Base-by-base conservation (phyloP, 164 flowering plant genomes). In the Aristolochia fimbriata region DNA sequence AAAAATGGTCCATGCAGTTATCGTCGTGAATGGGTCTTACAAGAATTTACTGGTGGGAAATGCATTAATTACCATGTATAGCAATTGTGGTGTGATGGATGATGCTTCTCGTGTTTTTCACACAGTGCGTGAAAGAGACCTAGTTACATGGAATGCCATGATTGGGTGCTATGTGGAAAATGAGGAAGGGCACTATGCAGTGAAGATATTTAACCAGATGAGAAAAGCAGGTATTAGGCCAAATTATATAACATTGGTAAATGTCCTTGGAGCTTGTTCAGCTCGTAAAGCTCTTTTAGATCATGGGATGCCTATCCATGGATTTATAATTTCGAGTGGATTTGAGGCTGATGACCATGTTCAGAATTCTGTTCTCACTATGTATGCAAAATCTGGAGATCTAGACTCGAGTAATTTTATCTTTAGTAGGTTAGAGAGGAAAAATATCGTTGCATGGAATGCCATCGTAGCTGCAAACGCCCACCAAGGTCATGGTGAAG, bases 341-440 rank as follows among this genome's bases (percentile, higher is more conserved):
- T 77, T 81, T 51, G 87, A 79, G 47, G 70, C 67, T 23, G 76
- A 85, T 70, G 74, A 68, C 49, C 78, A 80, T 70, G 91, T 87
- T 66, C 77, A 73, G 69, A 90, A 82, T 65, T 78, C 93, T 20
- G 91, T 87, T 57, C 84, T 90, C 65, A 81, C 81, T 15, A 76
- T 88, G 91, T 91, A 91, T 67, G 89, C 87, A 30, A 78, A 81
- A 47, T 91, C 90, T 66, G 88, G 89, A 43, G 84, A 86, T 66
- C 74, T 81, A 15, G 43, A 57, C 58, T 76, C 91, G 15, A 78
- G 96, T 66, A 66, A 62, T 20, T 60, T 55, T 57, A 71, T 86
- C 27, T 91, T 87, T 59, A 47, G 70, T 49, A 60, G 72, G 55
- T 74, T 83, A 46, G 70, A 43, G 53, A 45, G 61, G 52, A 79